These are phyloP conservation scores for Polymyxa betae DNA, from an alignment of 208 protist genomes.

Conservation along the genomic window DNA sequence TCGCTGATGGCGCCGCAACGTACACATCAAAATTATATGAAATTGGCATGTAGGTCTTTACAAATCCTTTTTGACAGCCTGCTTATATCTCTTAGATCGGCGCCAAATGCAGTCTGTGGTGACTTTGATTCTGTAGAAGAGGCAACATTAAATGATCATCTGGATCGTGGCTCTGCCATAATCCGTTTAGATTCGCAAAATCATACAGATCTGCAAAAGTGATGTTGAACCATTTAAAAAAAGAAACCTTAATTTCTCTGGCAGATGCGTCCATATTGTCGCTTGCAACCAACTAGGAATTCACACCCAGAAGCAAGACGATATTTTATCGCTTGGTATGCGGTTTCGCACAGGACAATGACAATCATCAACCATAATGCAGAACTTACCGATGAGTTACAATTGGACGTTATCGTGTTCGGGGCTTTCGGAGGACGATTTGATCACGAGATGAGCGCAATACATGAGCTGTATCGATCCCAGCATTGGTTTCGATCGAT, in stretches of 20 bases:
- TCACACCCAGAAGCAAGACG: neutral
- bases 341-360: neutral
- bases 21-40: no score
- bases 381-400: neutral
- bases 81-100: neutral
- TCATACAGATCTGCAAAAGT: neutral
- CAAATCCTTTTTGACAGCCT: neutral
- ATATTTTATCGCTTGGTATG: neutral
- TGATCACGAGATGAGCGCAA: neutral
- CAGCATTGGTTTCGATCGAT: neutral
- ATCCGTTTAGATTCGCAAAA: neutral
- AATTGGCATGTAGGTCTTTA: neutral
- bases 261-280: neutral
- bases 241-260: no score
- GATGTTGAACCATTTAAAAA: no score
- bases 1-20: neutral
- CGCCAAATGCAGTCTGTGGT: neutral
- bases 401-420: neutral
- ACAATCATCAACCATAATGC: neutral
- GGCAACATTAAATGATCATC: neutral
- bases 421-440: neutral
- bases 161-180: neutral
- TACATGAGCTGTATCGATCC: neutral
- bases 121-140: neutral
- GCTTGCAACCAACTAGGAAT: neutral